phyloP scores from a whole-genome alignment of 495 filamentous ascomycete genomes.

The Penicillium daleae region DNA sequence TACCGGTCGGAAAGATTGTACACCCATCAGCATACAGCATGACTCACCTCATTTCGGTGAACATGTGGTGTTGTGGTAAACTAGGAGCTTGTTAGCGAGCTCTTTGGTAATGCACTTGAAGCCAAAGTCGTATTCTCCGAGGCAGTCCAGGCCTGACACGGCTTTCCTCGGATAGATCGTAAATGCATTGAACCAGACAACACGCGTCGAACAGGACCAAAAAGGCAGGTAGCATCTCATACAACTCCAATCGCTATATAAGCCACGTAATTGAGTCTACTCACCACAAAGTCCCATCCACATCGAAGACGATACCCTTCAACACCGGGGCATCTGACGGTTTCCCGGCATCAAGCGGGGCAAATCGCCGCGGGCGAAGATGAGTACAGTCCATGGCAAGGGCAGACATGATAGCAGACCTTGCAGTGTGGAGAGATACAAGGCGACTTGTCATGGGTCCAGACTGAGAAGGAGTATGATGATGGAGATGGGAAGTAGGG shows the following conservation, averaged over 20 bases:
- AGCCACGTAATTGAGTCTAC: conserved; percentile 21
- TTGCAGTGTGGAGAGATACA: conserved; percentile 1
- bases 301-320: conserved; percentile 88
- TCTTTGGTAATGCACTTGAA: background rate
- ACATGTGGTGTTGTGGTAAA: conserved; percentile 94
- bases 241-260: background rate
- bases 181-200: background rate
- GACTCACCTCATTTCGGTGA: conserved; percentile 75
- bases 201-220: background rate
- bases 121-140: conserved; percentile 2
- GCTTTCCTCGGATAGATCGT: background rate
- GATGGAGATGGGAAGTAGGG: conserved; percentile 10
- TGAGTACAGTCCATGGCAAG: conserved; percentile 20
- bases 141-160: too few relatives aligned
- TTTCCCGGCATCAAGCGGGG: conserved; percentile 52
- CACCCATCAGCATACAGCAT: background rate
- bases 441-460: conserved; percentile 19
- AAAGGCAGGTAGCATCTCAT: background rate
- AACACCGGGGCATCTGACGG: conserved; percentile 56
- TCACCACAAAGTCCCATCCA: conserved; percentile 93
- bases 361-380: conserved; percentile 53
- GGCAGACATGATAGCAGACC: conserved; percentile 36
- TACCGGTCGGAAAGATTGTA: background rate
- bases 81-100: conserved; percentile 45
- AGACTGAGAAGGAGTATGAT: conserved; percentile 7